A percentile compares a stretch with the other conserved stretches of the same genome.
phyloP scores from a whole-genome alignment of 1,139 yeast genomes.

The Zygosaccharomyces pseudobailii region DNA sequence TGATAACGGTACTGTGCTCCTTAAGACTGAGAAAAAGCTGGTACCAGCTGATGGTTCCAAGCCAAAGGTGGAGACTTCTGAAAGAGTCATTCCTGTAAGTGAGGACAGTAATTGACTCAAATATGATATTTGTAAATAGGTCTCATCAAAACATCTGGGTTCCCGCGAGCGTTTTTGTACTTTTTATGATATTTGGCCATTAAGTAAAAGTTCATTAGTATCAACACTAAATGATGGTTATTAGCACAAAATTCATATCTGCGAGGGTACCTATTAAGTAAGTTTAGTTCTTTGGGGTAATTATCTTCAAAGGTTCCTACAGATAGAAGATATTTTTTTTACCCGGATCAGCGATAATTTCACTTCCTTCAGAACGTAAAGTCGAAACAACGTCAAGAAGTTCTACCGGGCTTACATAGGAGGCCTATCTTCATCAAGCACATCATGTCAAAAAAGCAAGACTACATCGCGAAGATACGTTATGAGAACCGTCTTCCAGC shows the following conservation, averaged over 20 bases:
- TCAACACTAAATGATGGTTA: too few species aligned
- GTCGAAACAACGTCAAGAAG: too few species aligned
- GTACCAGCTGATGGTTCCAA: slow-evolving; percentile 35
- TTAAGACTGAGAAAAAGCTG: slow-evolving; percentile 38
- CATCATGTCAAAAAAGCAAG: slow-evolving; percentile 57
- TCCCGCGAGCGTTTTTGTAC: neutral
- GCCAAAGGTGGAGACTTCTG: slow-evolving; percentile 29
- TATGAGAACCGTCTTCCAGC: slow-evolving; percentile 88
- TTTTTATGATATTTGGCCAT: too few species aligned
- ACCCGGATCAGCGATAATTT: too few species aligned
- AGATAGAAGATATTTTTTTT: too few species aligned
- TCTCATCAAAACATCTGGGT: neutral
- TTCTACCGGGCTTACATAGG: too few species aligned
- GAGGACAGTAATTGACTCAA: slow-evolving; percentile 10
- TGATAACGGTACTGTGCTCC: slow-evolving; percentile 60
- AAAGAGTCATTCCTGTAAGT: slow-evolving; percentile 17
- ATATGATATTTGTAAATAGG: neutral
- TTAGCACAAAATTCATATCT: too few species aligned
- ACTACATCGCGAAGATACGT: slow-evolving; percentile 80
- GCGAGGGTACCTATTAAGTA: too few species aligned
- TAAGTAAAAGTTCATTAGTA: too few species aligned
- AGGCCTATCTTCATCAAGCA: neutral
- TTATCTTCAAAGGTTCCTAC: too few species aligned
- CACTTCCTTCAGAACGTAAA: too few species aligned
- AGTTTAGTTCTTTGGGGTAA: too few species aligned